Base-by-base conservation (phyloP, 2,329 filamentous ascomycete species). In the Podosphaera xanthii region DNA sequence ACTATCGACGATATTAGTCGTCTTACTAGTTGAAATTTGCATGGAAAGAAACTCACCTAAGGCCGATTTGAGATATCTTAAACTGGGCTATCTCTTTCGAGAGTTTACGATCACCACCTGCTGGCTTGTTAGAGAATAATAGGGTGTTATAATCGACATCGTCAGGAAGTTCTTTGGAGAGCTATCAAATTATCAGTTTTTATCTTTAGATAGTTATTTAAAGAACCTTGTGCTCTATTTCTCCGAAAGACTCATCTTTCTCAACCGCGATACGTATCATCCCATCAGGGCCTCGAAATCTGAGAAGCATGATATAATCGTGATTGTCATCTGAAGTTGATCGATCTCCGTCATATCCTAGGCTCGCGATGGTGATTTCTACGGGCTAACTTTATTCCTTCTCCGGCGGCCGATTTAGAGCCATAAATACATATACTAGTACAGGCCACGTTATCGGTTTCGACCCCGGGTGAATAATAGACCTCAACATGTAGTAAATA, bases 261-360 rank as follows among this genome's bases (percentile, higher is more conserved):
- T 90, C 83, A 65, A 94, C 80, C 58, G 77, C 86, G 67, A 97
- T 76, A 65, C 92, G 85, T 72, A 90, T 84, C 77, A 92, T 92
- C 74, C 92, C 92, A 74, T 96, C 89, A 63, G 87, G 88, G 70
- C 89, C 89, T 67, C 90, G 84, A 61, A 66, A 65, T 61, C 65
- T 62, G 35, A 67, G 61, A 56, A 67, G 62, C 65, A 67, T 68
- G 50, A 12, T 55, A 38, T 55, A 38, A 55, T 65, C 53, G 53
- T n/a, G 34, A 9, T 52, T 34, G 10, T 1, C 10, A 33, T 9
- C 10, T 33, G 22, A 3, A 8, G 3, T 46, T 3, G 42, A 22
- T 8, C 3, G 3, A 10, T 10, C 22, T 46, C 22, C 42, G 42
- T 46, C 42, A 46, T 8, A 8, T 46, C 42, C 12, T 46, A 22